Conservation (phyloP, 2,329 filamentous ascomycete species). For the Colletotrichum sp. region DNA sequence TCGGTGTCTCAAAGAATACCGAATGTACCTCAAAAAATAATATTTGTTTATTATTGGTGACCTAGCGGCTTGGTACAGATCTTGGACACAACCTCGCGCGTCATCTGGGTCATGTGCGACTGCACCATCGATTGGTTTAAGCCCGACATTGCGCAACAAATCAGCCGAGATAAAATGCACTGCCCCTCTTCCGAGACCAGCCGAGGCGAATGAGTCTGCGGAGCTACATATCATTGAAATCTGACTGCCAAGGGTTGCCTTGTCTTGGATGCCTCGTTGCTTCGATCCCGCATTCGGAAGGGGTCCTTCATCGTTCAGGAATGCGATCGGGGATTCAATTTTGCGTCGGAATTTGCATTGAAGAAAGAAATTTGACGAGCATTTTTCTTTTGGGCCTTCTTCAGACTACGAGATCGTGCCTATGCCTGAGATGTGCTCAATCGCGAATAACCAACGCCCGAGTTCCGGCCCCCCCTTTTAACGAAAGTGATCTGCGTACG, state of each 20-base stretch:
- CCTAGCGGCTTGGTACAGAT: neutral
- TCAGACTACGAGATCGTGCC: neutral
- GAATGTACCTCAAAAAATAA: neutral
- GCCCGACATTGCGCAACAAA: neutral
- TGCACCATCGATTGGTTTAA: neutral
- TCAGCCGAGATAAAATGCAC: neutral
- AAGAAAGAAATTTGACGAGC: neutral
- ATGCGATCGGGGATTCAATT: neutral
- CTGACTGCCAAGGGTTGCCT: neutral
- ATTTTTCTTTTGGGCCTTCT: neutral
- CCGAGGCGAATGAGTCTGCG: neutral
- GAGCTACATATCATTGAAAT: neutral
- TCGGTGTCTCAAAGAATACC: neutral
- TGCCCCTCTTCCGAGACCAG: neutral
- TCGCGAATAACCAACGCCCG: neutral
- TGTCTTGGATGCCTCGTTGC: neutral
- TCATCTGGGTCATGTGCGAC: neutral
- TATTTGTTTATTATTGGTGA: neutral
- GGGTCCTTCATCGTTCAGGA: neutral
- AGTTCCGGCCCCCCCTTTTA: neutral
- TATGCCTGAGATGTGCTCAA: neutral
- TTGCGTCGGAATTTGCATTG: neutral
- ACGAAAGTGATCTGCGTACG: neutral
- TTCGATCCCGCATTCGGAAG: neutral
- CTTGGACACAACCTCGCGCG: neutral